Evolutionary conservation across 2,329 filamentous ascomycete genomes (phyloP).

Genomic region (Trichophyton equinum): DNA sequence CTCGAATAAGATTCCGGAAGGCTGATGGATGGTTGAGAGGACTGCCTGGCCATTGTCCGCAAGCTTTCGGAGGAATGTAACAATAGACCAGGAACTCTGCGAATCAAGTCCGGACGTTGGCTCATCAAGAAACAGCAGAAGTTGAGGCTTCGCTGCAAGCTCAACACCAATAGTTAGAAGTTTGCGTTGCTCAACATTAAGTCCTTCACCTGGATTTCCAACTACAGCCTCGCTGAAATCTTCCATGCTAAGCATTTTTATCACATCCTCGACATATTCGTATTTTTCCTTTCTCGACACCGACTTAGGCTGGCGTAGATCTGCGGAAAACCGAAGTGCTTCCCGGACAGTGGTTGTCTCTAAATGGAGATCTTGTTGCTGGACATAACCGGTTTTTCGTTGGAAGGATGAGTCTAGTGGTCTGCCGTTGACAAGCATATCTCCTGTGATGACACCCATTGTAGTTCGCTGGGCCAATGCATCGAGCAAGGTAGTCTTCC

Average conservation of each 20-base stretch:
- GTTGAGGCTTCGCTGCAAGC: constrained; percentile 73
- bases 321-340: constrained; percentile 69
- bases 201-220: constrained; percentile 68
- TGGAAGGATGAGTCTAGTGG: constrained; percentile 47
- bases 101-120: constrained; percentile 84
- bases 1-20: constrained; percentile 81
- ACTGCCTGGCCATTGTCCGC: constrained; percentile 78
- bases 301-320: constrained; percentile 68
- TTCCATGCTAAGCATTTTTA: constrained; percentile 75
- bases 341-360: constrained; percentile 76
- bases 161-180: constrained; percentile 87
- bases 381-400: constrained; percentile 54
- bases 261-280: constrained; percentile 76
- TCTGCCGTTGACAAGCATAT: constrained; percentile 53
- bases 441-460: constrained; percentile 51
- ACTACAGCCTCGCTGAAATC: constrained; percentile 80
- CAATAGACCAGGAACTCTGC: constrained; percentile 82
- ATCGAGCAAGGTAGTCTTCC: constrained; percentile 51
- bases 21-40: constrained; percentile 87
- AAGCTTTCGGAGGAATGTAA: constrained; percentile 70
- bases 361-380: constrained; percentile 66
- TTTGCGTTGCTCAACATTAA: constrained; percentile 51
- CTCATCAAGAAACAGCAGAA: constrained; percentile 82
- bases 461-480: constrained; percentile 46
- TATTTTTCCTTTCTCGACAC: constrained; percentile 62